Base-by-base conservation (phyloP, 805 yeast genomes). In the Blastobotrys terrestris region DNA sequence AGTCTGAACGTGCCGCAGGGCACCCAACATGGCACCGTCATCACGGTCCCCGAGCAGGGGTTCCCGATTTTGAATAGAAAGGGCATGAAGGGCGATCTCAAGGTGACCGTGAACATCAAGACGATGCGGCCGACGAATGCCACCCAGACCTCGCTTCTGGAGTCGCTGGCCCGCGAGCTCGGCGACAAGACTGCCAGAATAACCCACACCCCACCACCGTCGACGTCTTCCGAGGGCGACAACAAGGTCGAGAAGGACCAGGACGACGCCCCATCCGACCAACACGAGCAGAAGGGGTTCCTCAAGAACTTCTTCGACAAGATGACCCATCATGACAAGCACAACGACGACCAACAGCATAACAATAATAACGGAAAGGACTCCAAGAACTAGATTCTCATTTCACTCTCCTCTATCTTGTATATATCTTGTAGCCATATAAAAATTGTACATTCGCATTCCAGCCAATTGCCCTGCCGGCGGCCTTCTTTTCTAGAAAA, bases 161-260 rank as follows among this genome's bases (percentile, higher is more conserved):
- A 94, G 67, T 96, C 97, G 0, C 76, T 94, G 57, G 99, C 99
- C 1, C 97, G 90, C 64, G 85, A 95, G 1, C 78, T 85, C 48
- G 81, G 86, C 54, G 99, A 94, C 67, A 74, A 75, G 44, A 77
- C 75, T 20, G 99, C 99, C 2, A 85, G 78, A 26, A 26, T 26
- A 26, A 26, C 35, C 35, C 5, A 26, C 35, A 5, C 35, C 8
- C 35, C 35, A 26, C 8, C 35, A 11, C 60, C 75, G n/a, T n/a
- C n/a, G n/a, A n/a, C n/a, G n/a, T n/a, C n/a, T n/a, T n/a, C n/a
- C n/a, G n/a, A 35, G 4, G 47, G 35, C 13, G 49, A 35, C 16
- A n/a, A n/a, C 43, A 22, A 41, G 15, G 22, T 22, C 22, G 35
- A 46, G 50, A 18, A 31, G 16, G 49, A 49, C 41, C 20, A 26